Evolutionary conservation across 139 green algal species (phyloP).

Genomic region (Chlamydomonas incerta): DNA sequence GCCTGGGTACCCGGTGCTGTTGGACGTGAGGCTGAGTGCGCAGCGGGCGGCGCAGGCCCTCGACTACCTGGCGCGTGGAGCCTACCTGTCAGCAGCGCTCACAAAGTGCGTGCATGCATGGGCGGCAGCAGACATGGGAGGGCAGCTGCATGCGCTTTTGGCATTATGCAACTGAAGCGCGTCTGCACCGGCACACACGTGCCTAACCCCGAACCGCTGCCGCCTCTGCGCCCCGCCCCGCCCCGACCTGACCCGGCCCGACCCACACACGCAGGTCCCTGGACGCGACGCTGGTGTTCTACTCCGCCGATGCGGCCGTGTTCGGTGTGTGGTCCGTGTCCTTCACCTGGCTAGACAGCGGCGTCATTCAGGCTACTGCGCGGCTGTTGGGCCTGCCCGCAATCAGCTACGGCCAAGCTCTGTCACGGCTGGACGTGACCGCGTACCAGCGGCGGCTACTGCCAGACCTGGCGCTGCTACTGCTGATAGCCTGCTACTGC

Average conservation of each 20-base stretch:
- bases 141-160: too few relatives aligned
- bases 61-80: slow-evolving; percentile 12
- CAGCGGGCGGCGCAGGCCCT: slow-evolving; percentile 16
- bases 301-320: slow-evolving; percentile 10
- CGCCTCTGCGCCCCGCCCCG: too few relatives aligned
- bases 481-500: too few relatives aligned
- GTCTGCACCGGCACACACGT: too few relatives aligned
- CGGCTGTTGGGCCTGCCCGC: slow-evolving; percentile 20
- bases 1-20: slow-evolving; percentile 38
- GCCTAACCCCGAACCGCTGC: too few relatives aligned
- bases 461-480: too few relatives aligned
- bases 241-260: too few relatives aligned
- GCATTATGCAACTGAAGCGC: too few relatives aligned
- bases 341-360: slow-evolving; percentile 10
- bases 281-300: slow-evolving; percentile 4
- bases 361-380: not conserved
- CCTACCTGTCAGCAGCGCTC: slow-evolving; percentile 17
- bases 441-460: too few relatives aligned
- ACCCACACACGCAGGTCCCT: not conserved
- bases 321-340: slow-evolving; percentile 20
- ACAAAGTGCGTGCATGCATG: slow-evolving; percentile 13
- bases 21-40: slow-evolving; percentile 16
- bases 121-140: too few relatives aligned
- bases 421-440: too few relatives aligned
- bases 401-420: slow-evolving; percentile 19